Conservation (phyloP, 352 stramenopile genomes). For the Aphanomyces cochlioides region DNA sequence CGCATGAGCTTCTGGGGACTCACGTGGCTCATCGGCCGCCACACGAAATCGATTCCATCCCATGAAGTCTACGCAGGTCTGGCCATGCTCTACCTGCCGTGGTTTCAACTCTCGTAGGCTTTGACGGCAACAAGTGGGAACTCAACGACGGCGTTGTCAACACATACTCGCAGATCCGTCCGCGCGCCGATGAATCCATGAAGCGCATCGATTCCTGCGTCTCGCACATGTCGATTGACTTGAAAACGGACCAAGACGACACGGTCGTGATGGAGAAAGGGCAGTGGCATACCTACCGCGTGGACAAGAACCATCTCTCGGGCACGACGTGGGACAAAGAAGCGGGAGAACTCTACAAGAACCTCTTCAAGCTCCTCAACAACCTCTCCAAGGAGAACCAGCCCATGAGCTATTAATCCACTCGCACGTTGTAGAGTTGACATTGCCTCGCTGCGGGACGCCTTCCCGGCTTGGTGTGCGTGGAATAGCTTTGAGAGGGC, state of each 20-base stretch:
- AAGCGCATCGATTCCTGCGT: background rate
- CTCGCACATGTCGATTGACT: constrained; percentile 24
- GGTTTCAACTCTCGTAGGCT: constrained; percentile 33
- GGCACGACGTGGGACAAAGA: constrained; percentile 34
- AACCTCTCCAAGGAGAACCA: constrained; percentile 27
- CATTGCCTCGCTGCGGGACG: too few relatives aligned
- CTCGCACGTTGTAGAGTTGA: too few relatives aligned
- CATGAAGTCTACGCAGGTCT: constrained; percentile 55
- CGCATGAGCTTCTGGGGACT: constrained; percentile 50
- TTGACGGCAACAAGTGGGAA: constrained; percentile 53
- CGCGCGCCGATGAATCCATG: background rate
- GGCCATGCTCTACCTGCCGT: background rate
- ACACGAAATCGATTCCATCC: constrained; percentile 38
- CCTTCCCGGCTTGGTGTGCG: too few relatives aligned
- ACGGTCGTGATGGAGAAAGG: background rate
- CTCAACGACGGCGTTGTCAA: constrained; percentile 53
- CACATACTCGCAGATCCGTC: constrained; percentile 21
- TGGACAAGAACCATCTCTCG: constrained; percentile 35
- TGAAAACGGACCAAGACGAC: background rate
- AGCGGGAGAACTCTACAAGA: constrained; percentile 29
- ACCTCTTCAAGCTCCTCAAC: constrained; percentile 33
- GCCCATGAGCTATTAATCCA: background rate
- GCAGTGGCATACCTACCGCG: constrained; percentile 33
- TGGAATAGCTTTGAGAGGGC: too few relatives aligned
- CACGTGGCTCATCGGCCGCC: constrained; percentile 57